These are phyloP conservation scores for Forsythia viridissima DNA, from an alignment of 257 asterid species.

Conservation along the genomic window DNA sequence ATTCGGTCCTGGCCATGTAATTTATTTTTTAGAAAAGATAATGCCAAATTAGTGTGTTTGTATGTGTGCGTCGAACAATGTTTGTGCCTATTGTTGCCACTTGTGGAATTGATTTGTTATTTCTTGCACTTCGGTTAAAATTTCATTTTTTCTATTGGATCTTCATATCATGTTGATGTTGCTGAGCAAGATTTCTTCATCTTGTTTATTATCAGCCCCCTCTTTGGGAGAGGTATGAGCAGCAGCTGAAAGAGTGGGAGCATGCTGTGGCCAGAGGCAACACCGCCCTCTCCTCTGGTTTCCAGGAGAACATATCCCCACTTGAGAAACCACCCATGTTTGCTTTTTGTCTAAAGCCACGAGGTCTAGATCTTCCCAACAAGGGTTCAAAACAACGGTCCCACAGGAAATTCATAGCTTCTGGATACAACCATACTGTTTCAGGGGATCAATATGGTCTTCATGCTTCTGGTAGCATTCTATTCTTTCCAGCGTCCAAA, in stretches of 20 bases:
- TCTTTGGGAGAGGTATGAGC: slow-evolving; percentile 85
- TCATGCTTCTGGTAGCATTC: slow-evolving; percentile 53
- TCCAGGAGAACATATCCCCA: slow-evolving; percentile 51
- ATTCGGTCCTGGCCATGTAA: background rate
- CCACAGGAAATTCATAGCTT: slow-evolving; percentile 67
- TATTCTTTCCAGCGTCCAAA: slow-evolving; percentile 12
- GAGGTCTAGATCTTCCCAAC: slow-evolving; percentile 87
- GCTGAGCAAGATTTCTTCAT: slow-evolving; percentile 16
- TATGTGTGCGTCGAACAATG: background rate
- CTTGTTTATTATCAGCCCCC: slow-evolving; percentile 70
- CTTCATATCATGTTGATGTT: slow-evolving; percentile 9
- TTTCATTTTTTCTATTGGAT: background rate
- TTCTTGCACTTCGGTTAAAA: background rate
- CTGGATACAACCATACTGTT: slow-evolving; percentile 62
- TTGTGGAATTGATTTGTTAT: background rate
- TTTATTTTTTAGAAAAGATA: background rate
- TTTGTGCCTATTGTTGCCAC: background rate
- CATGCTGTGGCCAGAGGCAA: slow-evolving; percentile 50
- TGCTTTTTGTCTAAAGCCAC: slow-evolving; percentile 91
- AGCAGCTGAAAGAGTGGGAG: slow-evolving; percentile 90
- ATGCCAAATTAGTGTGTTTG: background rate
- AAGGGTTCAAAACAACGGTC: slow-evolving; percentile 90
- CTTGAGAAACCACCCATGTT: slow-evolving; percentile 87
- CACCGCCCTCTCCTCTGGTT: slow-evolving; percentile 42
- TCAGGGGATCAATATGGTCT: slow-evolving; percentile 60